Evolutionary conservation across 192 early-diverging fungal species (phyloP), one percentile per base, ranked within the genome.

Genomic region (Coemansia sp.): DNA sequence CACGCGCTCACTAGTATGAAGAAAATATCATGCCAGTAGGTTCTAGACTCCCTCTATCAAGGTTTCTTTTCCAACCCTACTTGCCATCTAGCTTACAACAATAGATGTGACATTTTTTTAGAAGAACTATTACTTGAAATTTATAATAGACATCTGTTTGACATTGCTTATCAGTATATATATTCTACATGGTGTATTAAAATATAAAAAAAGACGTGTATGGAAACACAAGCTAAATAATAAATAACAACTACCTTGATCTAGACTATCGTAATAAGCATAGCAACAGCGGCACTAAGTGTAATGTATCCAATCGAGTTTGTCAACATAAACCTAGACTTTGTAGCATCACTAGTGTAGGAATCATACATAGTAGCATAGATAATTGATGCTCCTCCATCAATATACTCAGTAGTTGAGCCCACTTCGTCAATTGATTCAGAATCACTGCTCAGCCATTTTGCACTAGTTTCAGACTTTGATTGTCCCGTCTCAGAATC

Each of bases 321-420:
- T 58, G 55, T n/a, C 5, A 3, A 3, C 6, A 33, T n/a, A 58
- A 33, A 7, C 55, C 30, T 58, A 8, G 32, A 1, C 16, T 8
- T 1, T 8, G 6, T 30, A 39, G 35, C 33, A 19, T 23, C 35
- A 16, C 35, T 52, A 13, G 55, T 58, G 2, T 33, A 16, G 5
- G 30, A n/a, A 8, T 58, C 55, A 7, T 8, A 16, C 3, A n/a
- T 32, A 58, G 55, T 17, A 58, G 32, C 55, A 14, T 58, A 58
- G 55, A 58, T 58, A 58, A 58, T 58, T 7, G 55, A 58, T 4
- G 55, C 32, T 30, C n/a, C 30, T 32, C 32, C 55, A 35, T 35
- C 11, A 2, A 58, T 35, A 58, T n/a, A 33, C 1, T n/a, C 55
- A 58, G 30, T 35, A 6, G 16, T 35, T 3, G 55, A n/a, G 17